A percentile compares a stretch with the other conserved stretches of the same genome.
Evolutionary conservation across 2,329 filamentous ascomycete genomes (phyloP).

Genomic region (Magnaporthales sp.): DNA sequence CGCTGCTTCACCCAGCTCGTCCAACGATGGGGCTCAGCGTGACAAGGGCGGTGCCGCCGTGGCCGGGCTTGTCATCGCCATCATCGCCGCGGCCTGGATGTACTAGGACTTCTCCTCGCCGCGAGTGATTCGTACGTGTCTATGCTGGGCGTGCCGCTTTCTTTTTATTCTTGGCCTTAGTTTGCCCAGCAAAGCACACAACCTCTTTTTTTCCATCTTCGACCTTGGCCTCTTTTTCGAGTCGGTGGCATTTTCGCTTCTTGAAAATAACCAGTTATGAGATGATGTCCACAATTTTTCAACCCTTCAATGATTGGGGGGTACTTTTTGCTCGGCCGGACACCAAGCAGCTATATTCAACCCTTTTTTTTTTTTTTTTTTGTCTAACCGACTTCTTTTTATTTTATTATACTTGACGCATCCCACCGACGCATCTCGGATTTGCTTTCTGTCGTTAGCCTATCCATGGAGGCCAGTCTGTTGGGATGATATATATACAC

Average conservation of each 20-base stretch:
- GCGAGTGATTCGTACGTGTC: conserved; percentile 5
- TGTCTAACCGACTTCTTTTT: not conserved
- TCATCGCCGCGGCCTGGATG: conserved; percentile 42
- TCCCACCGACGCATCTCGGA: not conserved
- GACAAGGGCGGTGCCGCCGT: conserved; percentile 41
- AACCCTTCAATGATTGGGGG: not conserved
- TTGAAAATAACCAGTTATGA: conserved; percentile 1
- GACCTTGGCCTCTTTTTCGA: not conserved
- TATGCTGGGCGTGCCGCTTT: not conserved
- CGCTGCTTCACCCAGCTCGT: conserved; percentile 16
- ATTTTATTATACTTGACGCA: not conserved
- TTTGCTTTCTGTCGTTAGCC: not conserved
- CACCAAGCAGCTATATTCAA: conserved; percentile 4
- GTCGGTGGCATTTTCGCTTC: not conserved
- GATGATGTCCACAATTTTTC: not conserved
- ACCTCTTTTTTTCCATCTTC: not conserved
- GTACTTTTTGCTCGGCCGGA: not conserved
- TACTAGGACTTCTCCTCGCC: conserved; percentile 23
- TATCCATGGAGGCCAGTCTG: not conserved
- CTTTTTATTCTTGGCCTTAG: not conserved
- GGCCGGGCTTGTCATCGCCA: conserved; percentile 45
- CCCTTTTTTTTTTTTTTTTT: conserved; percentile 6
- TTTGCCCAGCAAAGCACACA: not conserved
- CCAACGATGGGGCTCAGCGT: conserved; percentile 33
- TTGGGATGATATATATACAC: not conserved